Percentiles rank a stretch among this genome's conserved stretches.
phyloP scores from a whole-genome alignment of 345 rosid species.

The Linum lewisii region DNA sequence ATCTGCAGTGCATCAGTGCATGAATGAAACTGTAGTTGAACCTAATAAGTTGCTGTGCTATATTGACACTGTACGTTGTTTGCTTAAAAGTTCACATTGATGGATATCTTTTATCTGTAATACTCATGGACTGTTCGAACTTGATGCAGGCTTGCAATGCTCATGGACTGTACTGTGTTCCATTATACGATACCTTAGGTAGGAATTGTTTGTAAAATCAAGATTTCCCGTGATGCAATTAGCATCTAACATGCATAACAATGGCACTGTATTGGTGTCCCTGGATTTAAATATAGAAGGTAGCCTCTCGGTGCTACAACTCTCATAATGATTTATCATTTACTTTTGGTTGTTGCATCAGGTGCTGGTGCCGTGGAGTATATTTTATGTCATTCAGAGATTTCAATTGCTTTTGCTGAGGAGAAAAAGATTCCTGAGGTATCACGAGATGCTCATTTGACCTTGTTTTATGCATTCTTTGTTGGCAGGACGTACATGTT shows the following conservation, averaged over 20 bases:
- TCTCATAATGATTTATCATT: neutral
- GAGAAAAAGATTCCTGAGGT: slow-evolving; percentile 91
- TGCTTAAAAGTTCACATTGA: neutral
- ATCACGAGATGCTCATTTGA: slow-evolving; percentile 2
- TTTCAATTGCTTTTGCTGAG: slow-evolving; percentile 80
- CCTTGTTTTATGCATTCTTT: neutral
- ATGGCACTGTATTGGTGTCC: neutral
- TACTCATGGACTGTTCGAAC: slow-evolving; percentile 6
- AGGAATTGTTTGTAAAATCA: slow-evolving; percentile 11
- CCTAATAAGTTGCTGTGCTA: neutral
- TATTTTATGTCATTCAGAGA: slow-evolving; percentile 80
- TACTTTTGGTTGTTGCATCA: slow-evolving; percentile 17
- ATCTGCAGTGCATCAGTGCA: neutral
- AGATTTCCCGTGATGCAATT: too few relatives aligned
- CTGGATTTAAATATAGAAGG: neutral
- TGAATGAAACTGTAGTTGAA: neutral
- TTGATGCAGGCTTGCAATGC: slow-evolving; percentile 94
- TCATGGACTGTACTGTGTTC: slow-evolving; percentile 93
- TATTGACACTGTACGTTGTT: neutral
- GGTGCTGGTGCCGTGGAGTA: slow-evolving; percentile 95
- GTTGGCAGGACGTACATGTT: neutral
- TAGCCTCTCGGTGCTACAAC: neutral
- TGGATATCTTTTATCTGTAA: neutral
- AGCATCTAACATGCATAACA: neutral
- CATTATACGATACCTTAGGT: slow-evolving; percentile 96